Percentiles rank a stretch among this genome's conserved stretches.
These are phyloP conservation scores for Gentiana dahurica DNA, from an alignment of 257 asterid genomes.

Conservation along the genomic window DNA sequence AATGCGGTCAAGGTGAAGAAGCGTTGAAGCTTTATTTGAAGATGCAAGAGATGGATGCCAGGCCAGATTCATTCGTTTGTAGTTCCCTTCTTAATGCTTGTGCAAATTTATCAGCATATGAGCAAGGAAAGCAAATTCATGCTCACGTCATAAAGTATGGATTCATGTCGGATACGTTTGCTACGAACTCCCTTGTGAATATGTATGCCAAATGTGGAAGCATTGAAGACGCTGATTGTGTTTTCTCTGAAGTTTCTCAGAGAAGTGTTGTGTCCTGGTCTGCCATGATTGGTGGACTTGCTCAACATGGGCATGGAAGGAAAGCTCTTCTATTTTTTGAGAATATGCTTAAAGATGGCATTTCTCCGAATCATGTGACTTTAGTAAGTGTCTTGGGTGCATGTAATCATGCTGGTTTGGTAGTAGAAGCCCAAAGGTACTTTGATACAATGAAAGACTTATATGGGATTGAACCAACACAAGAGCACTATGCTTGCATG, in stretches of 20 bases:
- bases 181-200: slow-evolving; percentile 76
- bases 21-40: slow-evolving; percentile 52
- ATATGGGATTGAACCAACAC: slow-evolving; percentile 48
- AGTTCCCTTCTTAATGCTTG: slow-evolving; percentile 67
- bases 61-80: slow-evolving; percentile 70
- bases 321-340: slow-evolving; percentile 44
- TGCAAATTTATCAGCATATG: slow-evolving; percentile 70
- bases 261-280: slow-evolving; percentile 67
- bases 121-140: slow-evolving; percentile 73
- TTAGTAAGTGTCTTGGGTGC: slow-evolving; percentile 66
- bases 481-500: slow-evolving; percentile 86
- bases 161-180: slow-evolving; percentile 45
- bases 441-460: slow-evolving; percentile 43
- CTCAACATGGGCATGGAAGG: slow-evolving; percentile 66
- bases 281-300: slow-evolving; percentile 73
- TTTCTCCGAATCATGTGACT: slow-evolving; percentile 60
- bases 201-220: slow-evolving; percentile 88
- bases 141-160: slow-evolving; percentile 56
- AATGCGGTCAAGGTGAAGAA: slow-evolving; percentile 63
- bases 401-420: slow-evolving; percentile 71
- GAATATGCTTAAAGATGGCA: slow-evolving; percentile 43
- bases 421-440: slow-evolving; percentile 46
- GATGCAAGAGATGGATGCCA: slow-evolving; percentile 31
- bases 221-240: slow-evolving; percentile 47
- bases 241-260: slow-evolving; percentile 44